Evolutionary conservation across 352 stramenopile genomes (phyloP), one percentile per base, ranked within the genome.

Genomic region (Chrysophaeum taylorii): DNA sequence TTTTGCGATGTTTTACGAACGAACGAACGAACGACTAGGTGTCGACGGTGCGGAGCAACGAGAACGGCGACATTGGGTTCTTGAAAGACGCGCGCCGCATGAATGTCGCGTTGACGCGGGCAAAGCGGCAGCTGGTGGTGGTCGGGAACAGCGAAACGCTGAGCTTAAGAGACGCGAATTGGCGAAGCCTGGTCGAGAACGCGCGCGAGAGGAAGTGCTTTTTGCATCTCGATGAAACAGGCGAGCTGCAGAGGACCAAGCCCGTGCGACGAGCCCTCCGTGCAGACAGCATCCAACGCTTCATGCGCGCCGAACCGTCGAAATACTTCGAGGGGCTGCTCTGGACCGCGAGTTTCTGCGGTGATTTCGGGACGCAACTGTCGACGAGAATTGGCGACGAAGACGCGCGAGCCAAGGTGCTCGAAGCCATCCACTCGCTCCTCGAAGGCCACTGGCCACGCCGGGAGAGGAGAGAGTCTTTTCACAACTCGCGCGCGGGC

Each of bases 21-120:
- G n/a, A n/a, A n/a, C n/a, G n/a, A n/a, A n/a, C n/a, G n/a, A n/a
- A n/a, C n/a, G n/a, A n/a, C n/a, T n/a, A n/a, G n/a, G n/a, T 98
- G 0, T 96, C 90, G 31, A 95, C 96, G 63, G 94, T 98, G 36
- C 82, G 94, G 21, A 90, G 83, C 57, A 94, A 94, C 63, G 73
- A 42, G 43, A 70, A 53, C 78, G 66, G 80, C 85, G 80, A 84
- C 41, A 86, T 94, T 36, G 88, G 88, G 0, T 94, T 94, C 75
- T 50, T 94, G 27, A 74, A 72, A 25, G 85, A 94, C 68, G 75
- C 84, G 60, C 73, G 86, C 16, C 75, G 87, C 16, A 77, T 94
- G 45, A 94, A 94, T 75, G 88, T 94, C 31, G 86, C 85, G 12
- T 66, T 94, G 0, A 93, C 88, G 14, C 72, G 88, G 43, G 86